phyloP scores from a whole-genome alignment of 73 alveolate species.

The Paramecium bursaria region DNA sequence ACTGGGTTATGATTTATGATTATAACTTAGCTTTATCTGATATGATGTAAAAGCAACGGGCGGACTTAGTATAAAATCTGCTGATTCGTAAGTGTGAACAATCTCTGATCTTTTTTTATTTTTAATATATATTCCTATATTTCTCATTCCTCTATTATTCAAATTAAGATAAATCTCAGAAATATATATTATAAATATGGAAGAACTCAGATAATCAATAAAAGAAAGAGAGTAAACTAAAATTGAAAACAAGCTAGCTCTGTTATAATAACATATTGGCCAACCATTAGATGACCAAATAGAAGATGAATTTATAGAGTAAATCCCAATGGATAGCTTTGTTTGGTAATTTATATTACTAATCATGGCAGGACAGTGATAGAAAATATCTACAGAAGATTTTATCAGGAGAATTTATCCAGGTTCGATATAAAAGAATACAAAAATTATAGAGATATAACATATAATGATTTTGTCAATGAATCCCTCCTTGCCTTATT shows the following conservation, averaged over 20 bases:
- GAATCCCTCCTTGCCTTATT: constrained; percentile 4
- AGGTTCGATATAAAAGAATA: constrained; percentile 22
- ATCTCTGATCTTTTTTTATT: background rate
- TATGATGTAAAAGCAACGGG: background rate
- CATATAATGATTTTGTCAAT: constrained; percentile 42
- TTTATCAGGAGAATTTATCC: background rate
- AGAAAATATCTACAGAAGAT: background rate
- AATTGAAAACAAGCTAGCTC: constrained; percentile 9
- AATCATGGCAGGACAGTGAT: constrained; percentile 1
- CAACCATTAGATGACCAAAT: constrained; percentile 4
- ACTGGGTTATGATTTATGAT: background rate
- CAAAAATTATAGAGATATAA: background rate
- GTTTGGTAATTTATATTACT: constrained; percentile 8
- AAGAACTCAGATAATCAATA: constrained; percentile 44
- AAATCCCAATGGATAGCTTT: constrained; percentile 29
- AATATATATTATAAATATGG: constrained; percentile 2
- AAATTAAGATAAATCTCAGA: too few species aligned
- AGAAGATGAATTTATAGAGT: background rate
- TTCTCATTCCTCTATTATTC: too few species aligned
- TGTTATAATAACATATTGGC: constrained; percentile 13
- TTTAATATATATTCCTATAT: background rate
- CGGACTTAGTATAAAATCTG: background rate
- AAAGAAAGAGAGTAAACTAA: constrained; percentile 16
- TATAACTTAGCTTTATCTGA: background rate
- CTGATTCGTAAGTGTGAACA: background rate